These are phyloP conservation scores for Drechslera avenae DNA, from an alignment of 2,329 filamentous ascomycete species.

Conservation along the genomic window DNA sequence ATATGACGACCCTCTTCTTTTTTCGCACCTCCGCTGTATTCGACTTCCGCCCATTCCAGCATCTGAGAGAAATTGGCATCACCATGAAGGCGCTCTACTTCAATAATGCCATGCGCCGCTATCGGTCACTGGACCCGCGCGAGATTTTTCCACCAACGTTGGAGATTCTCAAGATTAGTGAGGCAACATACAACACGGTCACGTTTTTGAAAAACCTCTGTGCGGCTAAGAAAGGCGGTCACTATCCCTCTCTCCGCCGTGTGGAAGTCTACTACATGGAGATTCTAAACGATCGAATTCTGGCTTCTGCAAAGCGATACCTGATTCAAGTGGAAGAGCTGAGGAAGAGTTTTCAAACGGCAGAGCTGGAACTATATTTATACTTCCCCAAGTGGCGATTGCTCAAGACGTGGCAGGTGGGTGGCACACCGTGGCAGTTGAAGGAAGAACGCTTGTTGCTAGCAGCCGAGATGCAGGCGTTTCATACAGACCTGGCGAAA, in stretches of 20 bases:
- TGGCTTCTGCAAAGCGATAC: no score
- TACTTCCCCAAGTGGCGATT: conserved; percentile 11
- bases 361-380: conserved; percentile 12
- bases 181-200: conserved; percentile 6
- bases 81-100: conserved; percentile 15
- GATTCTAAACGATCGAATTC: background rate
- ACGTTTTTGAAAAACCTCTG: conserved; percentile 15
- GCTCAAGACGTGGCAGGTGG: conserved; percentile 10
- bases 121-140: background rate
- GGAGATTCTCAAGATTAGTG: conserved; percentile 21
- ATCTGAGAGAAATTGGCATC: conserved; percentile 15
- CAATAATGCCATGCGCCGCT: no score
- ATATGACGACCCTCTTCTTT: conserved; percentile 11
- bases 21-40: background rate
- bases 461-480: background rate
- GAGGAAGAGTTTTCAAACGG: conserved; percentile 1
- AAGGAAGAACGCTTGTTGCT: background rate
- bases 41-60: conserved; percentile 15
- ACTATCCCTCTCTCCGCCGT: conserved; percentile 8
- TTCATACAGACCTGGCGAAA: background rate
- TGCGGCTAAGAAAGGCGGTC: conserved; percentile 4
- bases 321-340: no score
- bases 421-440: conserved; percentile 16
- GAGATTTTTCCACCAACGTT: conserved; percentile 18
- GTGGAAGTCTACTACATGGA: conserved; percentile 20